Conservation (phyloP, 2,329 filamentous ascomycete genomes). For the Proliferodiscus dingleyae region DNA sequence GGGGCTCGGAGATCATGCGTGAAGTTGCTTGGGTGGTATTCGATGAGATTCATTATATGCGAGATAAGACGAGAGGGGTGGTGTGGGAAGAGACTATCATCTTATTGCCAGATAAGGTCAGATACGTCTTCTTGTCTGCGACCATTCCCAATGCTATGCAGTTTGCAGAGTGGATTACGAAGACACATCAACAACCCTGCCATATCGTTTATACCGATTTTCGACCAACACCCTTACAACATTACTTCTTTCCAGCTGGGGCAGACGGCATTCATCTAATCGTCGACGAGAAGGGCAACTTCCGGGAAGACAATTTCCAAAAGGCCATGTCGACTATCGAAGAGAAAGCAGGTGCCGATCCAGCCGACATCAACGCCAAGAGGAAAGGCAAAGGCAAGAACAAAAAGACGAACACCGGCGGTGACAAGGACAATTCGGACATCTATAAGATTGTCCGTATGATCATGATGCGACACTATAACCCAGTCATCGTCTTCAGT, state of each 20-base stretch:
- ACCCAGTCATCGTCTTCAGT: slow-evolving; percentile 98
- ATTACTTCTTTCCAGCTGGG: slow-evolving; percentile 94
- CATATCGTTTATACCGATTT: slow-evolving; percentile 99
- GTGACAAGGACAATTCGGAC: slow-evolving; percentile 66
- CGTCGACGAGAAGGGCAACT: slow-evolving; percentile 93
- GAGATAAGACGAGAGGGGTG: slow-evolving; percentile 88
- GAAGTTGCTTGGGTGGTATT: slow-evolving; percentile 98
- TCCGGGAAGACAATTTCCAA: slow-evolving; percentile 96
- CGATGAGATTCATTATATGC: slow-evolving; percentile 98
- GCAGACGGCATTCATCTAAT: slow-evolving; percentile 90
- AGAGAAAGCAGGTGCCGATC: slow-evolving; percentile 79
- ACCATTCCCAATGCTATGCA: slow-evolving; percentile 99
- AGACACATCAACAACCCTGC: slow-evolving; percentile 94
- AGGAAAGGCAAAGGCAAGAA: slow-evolving; percentile 84
- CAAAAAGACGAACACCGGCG: slow-evolving; percentile 87
- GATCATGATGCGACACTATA: slow-evolving; percentile 97
- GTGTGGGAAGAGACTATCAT: slow-evolving; percentile 99
- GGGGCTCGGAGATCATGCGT: slow-evolving; percentile 98
- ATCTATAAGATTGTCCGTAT: slow-evolving; percentile 98
- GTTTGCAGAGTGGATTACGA: slow-evolving; percentile 98
- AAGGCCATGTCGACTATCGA: slow-evolving; percentile 89
- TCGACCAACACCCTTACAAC: slow-evolving; percentile 89
- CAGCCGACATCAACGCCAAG: slow-evolving; percentile 72
- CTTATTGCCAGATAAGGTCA: slow-evolving; percentile 93
- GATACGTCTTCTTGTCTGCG: slow-evolving; percentile 96